Conservation (phyloP, 2,329 filamentous ascomycete genomes). For the Sporothrix protearum region DNA sequence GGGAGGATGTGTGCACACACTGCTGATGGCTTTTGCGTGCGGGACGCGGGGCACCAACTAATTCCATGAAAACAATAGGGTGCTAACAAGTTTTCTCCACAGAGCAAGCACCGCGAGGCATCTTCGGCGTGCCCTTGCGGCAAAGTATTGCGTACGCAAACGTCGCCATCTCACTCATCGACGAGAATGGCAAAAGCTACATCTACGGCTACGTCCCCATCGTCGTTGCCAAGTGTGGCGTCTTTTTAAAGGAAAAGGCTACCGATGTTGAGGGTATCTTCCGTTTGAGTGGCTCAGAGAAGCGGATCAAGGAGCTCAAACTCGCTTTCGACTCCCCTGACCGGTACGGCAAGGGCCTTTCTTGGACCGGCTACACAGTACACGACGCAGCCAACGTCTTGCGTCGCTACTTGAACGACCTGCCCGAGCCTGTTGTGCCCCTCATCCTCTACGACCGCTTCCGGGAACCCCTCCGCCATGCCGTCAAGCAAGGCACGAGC, state of each 20-base stretch:
- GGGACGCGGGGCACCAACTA: background rate
- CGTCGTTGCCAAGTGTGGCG: slow-evolving; percentile 95
- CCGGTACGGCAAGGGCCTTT: slow-evolving; percentile 90
- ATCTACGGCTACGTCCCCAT: slow-evolving; percentile 99
- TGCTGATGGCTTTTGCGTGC: background rate
- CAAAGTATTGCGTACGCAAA: slow-evolving; percentile 97
- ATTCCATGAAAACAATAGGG: background rate
- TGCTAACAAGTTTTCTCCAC: slow-evolving; percentile 7
- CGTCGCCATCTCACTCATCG: slow-evolving; percentile 92
- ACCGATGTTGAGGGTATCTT: slow-evolving; percentile 96
- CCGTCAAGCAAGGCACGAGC: slow-evolving; percentile 69
- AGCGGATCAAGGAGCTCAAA: slow-evolving; percentile 96
- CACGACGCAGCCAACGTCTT: slow-evolving; percentile 97
- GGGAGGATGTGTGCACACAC: background rate
- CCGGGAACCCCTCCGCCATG: slow-evolving; percentile 71
- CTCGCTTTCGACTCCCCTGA: slow-evolving; percentile 89
- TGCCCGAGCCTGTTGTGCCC: slow-evolving; percentile 95
- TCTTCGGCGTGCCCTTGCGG: slow-evolving; percentile 90
- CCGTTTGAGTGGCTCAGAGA: slow-evolving; percentile 90
- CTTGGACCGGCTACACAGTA: slow-evolving; percentile 97
- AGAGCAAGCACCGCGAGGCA: slow-evolving; percentile 62
- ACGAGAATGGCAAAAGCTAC: slow-evolving; percentile 89
- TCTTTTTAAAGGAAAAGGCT: slow-evolving; percentile 96
- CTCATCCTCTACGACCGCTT: slow-evolving; percentile 90
- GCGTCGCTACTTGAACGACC: slow-evolving; percentile 88